Base-by-base conservation (phyloP, 257 asterid genomes). In the Thymus quinquecostatus region DNA sequence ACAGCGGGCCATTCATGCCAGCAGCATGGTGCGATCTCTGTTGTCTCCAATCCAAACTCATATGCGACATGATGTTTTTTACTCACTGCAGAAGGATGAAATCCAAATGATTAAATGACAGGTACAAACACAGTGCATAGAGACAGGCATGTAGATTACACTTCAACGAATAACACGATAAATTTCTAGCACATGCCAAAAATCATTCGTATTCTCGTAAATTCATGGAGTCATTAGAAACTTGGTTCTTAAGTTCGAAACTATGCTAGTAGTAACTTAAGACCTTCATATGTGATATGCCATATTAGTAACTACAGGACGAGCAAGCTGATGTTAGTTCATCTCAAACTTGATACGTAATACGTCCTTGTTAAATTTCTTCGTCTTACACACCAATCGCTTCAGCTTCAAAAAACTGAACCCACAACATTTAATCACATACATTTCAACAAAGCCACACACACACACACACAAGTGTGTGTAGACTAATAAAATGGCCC, bases 61-160 rank as follows among this genome's bases (percentile, higher is more conserved):
- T 75, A 63, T 54, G 43, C 34, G 32, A 6, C 6, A 21, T 36
- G 58, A 50, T 43, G 67, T 5, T 12, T 50, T 59, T 67, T 50
- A 30, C 56, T 56, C 79, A 36, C 81, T 80, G 79, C 77, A 64
- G 36, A 72, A 65, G 56, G 70, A 72, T 61, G 62, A 27, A 29
- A 50, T 29, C 4, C 41, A 40, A 32, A 3, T 33, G 66, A 14
- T 64, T 14, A 56, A 43, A 50, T 56, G 47, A 32, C 12, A 7
- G 8, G 45, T 41, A 41, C 13, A 70, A 57, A 27, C 71, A 67
- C 34, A 67, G 5, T 41, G 32, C 62, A 21, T 34, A 12, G 36
- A 30, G 45, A 47, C 43, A 34, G 69, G 68, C 61, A 44, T 34
- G 1, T 40, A n/a, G 11, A 28, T 55, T 40, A 62, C 51, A 58